Conservation (phyloP, 345 rosid genomes). For the Salix exigua region DNA sequence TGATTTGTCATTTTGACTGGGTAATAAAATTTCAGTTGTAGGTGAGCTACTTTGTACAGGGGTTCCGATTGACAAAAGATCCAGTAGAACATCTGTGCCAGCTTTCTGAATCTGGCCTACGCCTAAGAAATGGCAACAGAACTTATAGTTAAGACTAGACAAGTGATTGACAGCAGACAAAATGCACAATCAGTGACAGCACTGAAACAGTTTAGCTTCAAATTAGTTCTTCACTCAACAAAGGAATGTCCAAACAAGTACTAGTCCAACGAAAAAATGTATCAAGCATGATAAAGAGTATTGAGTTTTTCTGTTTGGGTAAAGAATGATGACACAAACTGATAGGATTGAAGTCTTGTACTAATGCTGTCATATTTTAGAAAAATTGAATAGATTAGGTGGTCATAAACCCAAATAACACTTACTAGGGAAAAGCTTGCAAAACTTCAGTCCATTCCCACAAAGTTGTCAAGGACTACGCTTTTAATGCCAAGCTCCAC, state of each 20-base stretch:
- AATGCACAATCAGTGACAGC: not conserved
- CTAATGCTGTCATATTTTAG: not conserved
- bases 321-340: not conserved
- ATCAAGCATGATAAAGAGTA: not conserved
- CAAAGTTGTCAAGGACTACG: not conserved
- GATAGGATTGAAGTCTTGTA: not conserved
- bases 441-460: not conserved
- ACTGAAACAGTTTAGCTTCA: not conserved
- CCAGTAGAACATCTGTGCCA: slow-evolving; percentile 76
- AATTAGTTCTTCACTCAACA: not conserved
- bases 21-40: slow-evolving; percentile 54
- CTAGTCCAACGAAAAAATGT: no score
- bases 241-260: not conserved
- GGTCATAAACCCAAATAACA: not conserved
- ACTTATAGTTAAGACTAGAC: not conserved
- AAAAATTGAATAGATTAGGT: not conserved
- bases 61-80: slow-evolving; percentile 84
- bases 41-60: slow-evolving; percentile 53
- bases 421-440: not conserved
- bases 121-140: slow-evolving; percentile 29
- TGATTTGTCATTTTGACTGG: slow-evolving; percentile 38
- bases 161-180: not conserved
- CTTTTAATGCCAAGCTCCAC: not conserved
- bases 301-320: not conserved
- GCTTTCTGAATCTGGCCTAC: slow-evolving; percentile 60